Conservation (phyloP, 2,329 filamentous ascomycete species). For the Helotiales sp. region DNA sequence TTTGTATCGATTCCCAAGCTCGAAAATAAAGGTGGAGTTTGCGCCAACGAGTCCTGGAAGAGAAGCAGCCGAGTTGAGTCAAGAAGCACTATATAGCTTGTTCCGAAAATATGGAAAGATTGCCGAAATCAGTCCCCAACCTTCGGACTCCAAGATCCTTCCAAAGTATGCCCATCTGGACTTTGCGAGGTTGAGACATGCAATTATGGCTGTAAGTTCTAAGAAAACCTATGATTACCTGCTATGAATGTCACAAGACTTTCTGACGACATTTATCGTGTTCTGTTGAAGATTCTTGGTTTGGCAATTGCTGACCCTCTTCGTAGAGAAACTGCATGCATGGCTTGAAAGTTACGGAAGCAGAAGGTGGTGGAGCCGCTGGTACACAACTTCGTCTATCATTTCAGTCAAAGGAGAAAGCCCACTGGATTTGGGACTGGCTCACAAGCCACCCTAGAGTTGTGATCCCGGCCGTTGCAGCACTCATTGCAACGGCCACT, state of each 20-base stretch:
- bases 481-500: conserved; percentile 79
- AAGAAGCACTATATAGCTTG: conserved; percentile 84
- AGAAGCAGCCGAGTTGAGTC: conserved; percentile 76
- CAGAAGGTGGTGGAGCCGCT: conserved; percentile 72
- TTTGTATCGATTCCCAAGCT: conserved; percentile 79
- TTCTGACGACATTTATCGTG: background rate
- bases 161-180: conserved; percentile 82
- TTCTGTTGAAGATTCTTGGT: background rate
- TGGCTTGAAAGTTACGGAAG: conserved; percentile 73
- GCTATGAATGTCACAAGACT: background rate
- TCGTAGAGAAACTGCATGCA: conserved; percentile 70
- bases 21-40: conserved; percentile 82
- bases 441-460: conserved; percentile 83
- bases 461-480: conserved; percentile 81
- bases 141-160: conserved; percentile 82
- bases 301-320: background rate
- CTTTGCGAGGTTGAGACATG: conserved; percentile 63
- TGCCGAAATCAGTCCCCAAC: conserved; percentile 79
- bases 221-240: background rate
- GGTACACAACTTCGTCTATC: conserved; percentile 81
- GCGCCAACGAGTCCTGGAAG: conserved; percentile 73
- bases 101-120: conserved; percentile 93
- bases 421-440: conserved; percentile 86
- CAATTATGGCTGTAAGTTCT: conserved; percentile 36
- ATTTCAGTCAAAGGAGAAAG: conserved; percentile 80